Evolutionary conservation across 768 basidiomycete species (phyloP).

Genomic region (Leccinum disarticulatum): DNA sequence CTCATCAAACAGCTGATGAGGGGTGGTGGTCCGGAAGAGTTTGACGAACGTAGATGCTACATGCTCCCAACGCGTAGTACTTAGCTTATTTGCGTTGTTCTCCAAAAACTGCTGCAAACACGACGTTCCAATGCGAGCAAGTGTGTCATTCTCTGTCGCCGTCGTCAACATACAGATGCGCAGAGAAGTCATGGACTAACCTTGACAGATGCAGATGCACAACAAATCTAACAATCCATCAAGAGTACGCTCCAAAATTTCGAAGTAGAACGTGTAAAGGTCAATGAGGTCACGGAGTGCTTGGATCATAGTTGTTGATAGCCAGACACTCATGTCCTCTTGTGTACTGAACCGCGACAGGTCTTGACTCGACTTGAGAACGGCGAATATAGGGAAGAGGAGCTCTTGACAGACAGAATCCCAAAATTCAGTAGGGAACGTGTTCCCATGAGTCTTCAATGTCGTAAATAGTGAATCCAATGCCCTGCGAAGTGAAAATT

Average conservation of each 20-base stretch:
- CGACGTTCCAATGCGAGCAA: conserved; percentile 96
- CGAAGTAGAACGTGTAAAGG: conserved; percentile 94
- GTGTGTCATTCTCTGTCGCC: conserved; percentile 87
- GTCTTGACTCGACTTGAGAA: conserved; percentile 91
- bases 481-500: conserved; percentile 52
- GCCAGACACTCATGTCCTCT: conserved; percentile 99
- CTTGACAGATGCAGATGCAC: conserved; percentile 98
- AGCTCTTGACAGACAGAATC: conserved; percentile 95
- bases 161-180: conserved; percentile 5
- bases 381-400: conserved; percentile 97
- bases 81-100: conserved; percentile 86
- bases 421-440: conserved; percentile 94
- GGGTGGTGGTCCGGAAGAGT: conserved; percentile 96
- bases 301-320: conserved; percentile 98
- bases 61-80: conserved; percentile 82
- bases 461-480: conserved; percentile 96
- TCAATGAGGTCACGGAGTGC: conserved; percentile 94
- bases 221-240: conserved; percentile 93
- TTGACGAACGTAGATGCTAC: conserved; percentile 92
- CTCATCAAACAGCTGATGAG: conserved; percentile 95
- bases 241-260: conserved; percentile 82
- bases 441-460: conserved; percentile 82
- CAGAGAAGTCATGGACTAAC: conserved; percentile 40
- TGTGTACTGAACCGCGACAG: conserved; percentile 91
- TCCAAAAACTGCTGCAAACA: conserved; percentile 96